Percentiles rank a stretch among this genome's conserved stretches.
These are phyloP conservation scores for Dictyostelium intermedium DNA, from an alignment of 78 protist genomes.

Conservation along the genomic window DNA sequence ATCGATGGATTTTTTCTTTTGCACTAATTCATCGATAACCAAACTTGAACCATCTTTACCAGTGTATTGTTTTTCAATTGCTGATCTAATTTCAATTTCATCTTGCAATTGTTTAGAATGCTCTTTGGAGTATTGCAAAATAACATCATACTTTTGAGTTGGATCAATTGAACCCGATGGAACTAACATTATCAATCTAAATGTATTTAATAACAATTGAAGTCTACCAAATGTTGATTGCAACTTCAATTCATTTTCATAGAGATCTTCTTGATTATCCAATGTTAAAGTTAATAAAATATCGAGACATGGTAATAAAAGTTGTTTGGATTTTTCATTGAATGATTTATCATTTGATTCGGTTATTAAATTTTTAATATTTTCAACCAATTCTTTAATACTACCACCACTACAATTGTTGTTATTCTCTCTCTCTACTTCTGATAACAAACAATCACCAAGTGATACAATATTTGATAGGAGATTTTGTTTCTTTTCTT, in stretches of 20 bases:
- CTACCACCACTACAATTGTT: no score
- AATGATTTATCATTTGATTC: not conserved
- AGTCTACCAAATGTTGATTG: slow-evolving; percentile 45
- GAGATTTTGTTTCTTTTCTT: not conserved
- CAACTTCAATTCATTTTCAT: not conserved
- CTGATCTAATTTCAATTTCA: slow-evolving; percentile 29
- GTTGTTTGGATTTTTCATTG: not conserved
- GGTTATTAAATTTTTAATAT: not conserved
- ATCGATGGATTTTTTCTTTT: slow-evolving; percentile 14
- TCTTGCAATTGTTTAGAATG: not conserved
- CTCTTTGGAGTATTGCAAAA: slow-evolving; percentile 22
- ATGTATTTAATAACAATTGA: not conserved
- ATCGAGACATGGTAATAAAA: slow-evolving; percentile 26
- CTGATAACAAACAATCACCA: not conserved
- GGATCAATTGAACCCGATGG: slow-evolving; percentile 74
- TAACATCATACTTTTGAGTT: slow-evolving; percentile 51
- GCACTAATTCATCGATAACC: not conserved
- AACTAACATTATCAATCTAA: slow-evolving; percentile 33
- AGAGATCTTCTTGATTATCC: not conserved
- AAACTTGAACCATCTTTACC: slow-evolving; percentile 33
- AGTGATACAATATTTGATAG: not conserved
- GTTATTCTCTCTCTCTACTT: no score
- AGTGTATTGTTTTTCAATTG: slow-evolving; percentile 37
- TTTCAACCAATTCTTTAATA: not conserved
- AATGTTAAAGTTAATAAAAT: not conserved